These are phyloP conservation scores for Prunella vulgaris DNA, from an alignment of 257 asterid species.

Conservation along the genomic window DNA sequence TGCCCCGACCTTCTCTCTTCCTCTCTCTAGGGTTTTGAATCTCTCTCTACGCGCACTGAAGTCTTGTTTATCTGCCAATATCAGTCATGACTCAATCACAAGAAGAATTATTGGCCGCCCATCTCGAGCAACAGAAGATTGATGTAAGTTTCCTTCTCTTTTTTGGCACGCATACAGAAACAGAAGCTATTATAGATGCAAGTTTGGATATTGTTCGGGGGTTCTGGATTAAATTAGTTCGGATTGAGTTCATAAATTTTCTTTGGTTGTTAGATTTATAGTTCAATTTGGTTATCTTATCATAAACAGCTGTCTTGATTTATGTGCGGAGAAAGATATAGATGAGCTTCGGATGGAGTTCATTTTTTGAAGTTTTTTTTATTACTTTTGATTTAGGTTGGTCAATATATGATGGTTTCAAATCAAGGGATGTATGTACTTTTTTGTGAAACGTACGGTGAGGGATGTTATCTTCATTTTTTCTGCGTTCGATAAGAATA, in stretches of 20 bases:
- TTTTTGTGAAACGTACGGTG: not conserved
- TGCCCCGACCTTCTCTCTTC: not conserved
- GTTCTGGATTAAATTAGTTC: not conserved
- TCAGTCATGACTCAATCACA: constrained; percentile 45
- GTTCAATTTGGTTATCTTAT: not conserved
- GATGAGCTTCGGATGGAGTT: not conserved
- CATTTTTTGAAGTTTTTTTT: not conserved
- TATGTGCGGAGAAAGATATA: not conserved
- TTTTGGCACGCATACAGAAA: not conserved
- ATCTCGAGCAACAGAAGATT: constrained; percentile 49
- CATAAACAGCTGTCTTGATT: not conserved
- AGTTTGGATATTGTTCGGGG: not conserved
- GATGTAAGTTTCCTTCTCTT: constrained; percentile 27
- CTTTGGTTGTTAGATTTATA: not conserved
- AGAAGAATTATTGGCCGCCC: constrained; percentile 50
- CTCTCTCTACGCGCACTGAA: not conserved
- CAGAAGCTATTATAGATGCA: not conserved
- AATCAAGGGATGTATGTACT: not conserved
- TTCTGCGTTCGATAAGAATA: not conserved
- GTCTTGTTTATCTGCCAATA: constrained; percentile 7
- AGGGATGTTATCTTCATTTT: not conserved
- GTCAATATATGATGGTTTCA: not conserved
- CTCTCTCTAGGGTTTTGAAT: constrained; percentile 29
- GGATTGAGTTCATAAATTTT: not conserved
- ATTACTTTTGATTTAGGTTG: not conserved